These are phyloP conservation scores for Verticillium dahliae DNA, from an alignment of 2,329 filamentous ascomycete species.

Conservation along the genomic window DNA sequence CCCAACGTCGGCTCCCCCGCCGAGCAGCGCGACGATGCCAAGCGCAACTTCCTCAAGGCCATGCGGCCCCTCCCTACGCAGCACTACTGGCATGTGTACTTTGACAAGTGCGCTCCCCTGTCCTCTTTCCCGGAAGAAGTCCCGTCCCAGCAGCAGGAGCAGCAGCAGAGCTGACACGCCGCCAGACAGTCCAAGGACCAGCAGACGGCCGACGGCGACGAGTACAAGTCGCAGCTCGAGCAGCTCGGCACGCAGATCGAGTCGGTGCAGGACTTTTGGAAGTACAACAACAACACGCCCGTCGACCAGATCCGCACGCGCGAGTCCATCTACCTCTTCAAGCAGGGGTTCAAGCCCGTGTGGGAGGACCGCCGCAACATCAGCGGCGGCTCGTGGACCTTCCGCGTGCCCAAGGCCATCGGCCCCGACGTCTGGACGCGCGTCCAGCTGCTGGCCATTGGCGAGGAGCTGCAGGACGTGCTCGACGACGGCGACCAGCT, in stretches of 20 bases:
- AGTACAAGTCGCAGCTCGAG: slow-evolving; percentile 51
- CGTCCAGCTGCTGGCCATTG: slow-evolving; percentile 75
- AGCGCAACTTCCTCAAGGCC: slow-evolving; percentile 74
- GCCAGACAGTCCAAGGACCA: slow-evolving; percentile 37
- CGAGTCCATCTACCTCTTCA: slow-evolving; percentile 75
- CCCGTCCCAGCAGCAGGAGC: no score
- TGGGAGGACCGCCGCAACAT: slow-evolving; percentile 86
- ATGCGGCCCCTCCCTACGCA: slow-evolving; percentile 69
- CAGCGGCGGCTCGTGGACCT: slow-evolving; percentile 84
- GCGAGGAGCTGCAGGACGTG: slow-evolving; percentile 70
- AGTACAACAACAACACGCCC: slow-evolving; percentile 75
- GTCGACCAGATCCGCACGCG: slow-evolving; percentile 70
- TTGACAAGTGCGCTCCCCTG: slow-evolving; percentile 43
- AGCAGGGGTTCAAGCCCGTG: slow-evolving; percentile 67
- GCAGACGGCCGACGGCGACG: slow-evolving; percentile 29
- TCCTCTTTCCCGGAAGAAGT: neutral
- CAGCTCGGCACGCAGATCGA: slow-evolving; percentile 62
- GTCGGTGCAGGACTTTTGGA: slow-evolving; percentile 80
- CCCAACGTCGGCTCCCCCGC: slow-evolving; percentile 58
- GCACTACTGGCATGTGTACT: slow-evolving; percentile 72
- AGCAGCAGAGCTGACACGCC: neutral
- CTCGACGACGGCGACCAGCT: slow-evolving; percentile 75
- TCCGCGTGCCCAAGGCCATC: slow-evolving; percentile 73
- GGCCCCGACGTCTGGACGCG: slow-evolving; percentile 74
- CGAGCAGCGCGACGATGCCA: slow-evolving; percentile 68